A percentile compares a stretch with the other conserved stretches of the same genome.
Conservation (phyloP, 2,329 filamentous ascomycete species). For the Venturiaceae sp. region DNA sequence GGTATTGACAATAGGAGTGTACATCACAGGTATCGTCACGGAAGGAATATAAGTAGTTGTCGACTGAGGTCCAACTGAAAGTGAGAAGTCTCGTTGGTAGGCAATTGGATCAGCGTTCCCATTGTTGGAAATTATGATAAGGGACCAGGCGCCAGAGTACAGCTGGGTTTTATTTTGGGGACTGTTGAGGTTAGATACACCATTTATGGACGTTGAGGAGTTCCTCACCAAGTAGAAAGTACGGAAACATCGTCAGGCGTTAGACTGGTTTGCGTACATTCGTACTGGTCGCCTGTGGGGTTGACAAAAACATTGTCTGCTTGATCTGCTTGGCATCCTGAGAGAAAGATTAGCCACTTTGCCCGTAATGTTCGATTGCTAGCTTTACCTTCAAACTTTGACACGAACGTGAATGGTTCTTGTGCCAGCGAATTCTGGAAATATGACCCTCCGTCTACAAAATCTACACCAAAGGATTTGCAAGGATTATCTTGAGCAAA, state of each 20-base stretch:
- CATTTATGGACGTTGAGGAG: background rate
- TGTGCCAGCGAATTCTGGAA: constrained; percentile 34
- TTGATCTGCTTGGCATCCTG: constrained; percentile 28
- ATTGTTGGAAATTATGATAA: constrained; percentile 34
- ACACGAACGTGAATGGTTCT: constrained; percentile 32
- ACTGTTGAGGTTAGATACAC: background rate
- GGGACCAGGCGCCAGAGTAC: constrained; percentile 32
- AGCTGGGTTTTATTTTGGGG: constrained; percentile 27
- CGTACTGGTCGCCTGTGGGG: constrained; percentile 27
- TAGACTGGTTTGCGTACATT: constrained; percentile 31
- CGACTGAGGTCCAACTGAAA: constrained; percentile 25
- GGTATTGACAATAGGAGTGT: constrained; percentile 13
- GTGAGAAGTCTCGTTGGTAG: constrained; percentile 31
- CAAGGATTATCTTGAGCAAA: constrained; percentile 15
- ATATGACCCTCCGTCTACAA: constrained; percentile 31
- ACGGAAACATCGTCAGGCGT: constrained; percentile 27
- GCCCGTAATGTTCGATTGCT: background rate
- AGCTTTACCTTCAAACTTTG: constrained; percentile 27
- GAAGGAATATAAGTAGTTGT: constrained; percentile 17
- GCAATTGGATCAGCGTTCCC: constrained; percentile 33
- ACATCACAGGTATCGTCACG: constrained; percentile 10
- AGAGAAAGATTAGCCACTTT: constrained; percentile 5
- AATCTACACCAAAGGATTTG: constrained; percentile 31
- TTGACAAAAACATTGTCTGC: constrained; percentile 34
- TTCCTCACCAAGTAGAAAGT: constrained; percentile 26